Evolutionary conservation across 306 rosid species (phyloP).

Genomic region (Gleditsia sinensis): DNA sequence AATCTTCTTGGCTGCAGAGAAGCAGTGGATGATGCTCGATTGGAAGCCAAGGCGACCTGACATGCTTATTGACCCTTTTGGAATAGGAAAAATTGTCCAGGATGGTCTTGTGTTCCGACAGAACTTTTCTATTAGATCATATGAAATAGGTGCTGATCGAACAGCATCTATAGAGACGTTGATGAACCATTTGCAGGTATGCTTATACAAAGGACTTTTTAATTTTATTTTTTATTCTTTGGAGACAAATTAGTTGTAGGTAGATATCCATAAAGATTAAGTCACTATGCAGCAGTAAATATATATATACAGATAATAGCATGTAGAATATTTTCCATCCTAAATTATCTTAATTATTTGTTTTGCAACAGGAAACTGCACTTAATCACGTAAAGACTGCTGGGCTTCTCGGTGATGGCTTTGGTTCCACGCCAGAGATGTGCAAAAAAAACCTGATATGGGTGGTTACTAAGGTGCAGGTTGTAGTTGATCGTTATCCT

Average conservation of each 20-base stretch:
- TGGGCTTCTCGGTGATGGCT: conserved; percentile 95
- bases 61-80: conserved; percentile 79
- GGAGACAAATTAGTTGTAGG: not conserved
- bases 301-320: not conserved
- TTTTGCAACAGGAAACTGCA: conserved; percentile 79
- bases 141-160: conserved; percentile 95
- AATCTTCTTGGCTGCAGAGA: conserved; percentile 89
- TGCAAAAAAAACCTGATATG: conserved; percentile 89
- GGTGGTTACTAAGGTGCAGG: conserved; percentile 94
- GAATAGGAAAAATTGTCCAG: conserved; percentile 86
- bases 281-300: not conserved
- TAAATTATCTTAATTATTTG: conserved; percentile 1
- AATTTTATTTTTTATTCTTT: not conserved
- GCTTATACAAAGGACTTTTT: not conserved
- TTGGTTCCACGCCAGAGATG: conserved; percentile 98
- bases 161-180: conserved; percentile 94
- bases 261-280: not conserved
- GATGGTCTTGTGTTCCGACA: conserved; percentile 88
- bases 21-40: conserved; percentile 99
- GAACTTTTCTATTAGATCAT: conserved; percentile 88
- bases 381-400: conserved; percentile 94
- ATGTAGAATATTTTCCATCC: not conserved
- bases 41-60: conserved; percentile 94
- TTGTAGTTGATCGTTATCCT: conserved; percentile 87
- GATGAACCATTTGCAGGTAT: conserved; percentile 97